A percentile compares a stretch with the other conserved stretches of the same genome.
These are phyloP conservation scores for Erythrobasidium yunnanense DNA, from an alignment of 768 basidiomycete genomes.

Conservation along the genomic window DNA sequence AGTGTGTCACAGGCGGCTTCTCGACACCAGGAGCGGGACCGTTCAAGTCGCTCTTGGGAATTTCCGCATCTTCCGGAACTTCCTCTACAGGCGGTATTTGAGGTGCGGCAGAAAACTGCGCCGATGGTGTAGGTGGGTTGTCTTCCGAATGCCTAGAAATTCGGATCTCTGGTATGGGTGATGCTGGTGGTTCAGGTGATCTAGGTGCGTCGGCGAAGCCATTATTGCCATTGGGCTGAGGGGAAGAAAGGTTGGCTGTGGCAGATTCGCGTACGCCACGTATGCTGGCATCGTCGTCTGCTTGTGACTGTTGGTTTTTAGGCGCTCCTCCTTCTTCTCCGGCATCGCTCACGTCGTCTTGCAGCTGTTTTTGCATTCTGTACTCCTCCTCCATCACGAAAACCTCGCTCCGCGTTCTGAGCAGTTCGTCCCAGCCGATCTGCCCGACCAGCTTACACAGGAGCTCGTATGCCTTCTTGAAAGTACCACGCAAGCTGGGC, in stretches of 20 bases:
- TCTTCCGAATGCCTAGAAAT: slow-evolving; percentile 28
- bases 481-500: slow-evolving; percentile 86
- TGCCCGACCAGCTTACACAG: slow-evolving; percentile 81
- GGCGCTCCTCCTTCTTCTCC: slow-evolving; percentile 39
- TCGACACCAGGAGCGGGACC: slow-evolving; percentile 4
- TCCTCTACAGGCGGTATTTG: slow-evolving; percentile 28
- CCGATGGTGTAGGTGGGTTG: slow-evolving; percentile 10
- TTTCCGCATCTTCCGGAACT: slow-evolving; percentile 24
- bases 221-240: not conserved
- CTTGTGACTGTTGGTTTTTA: slow-evolving; percentile 29
- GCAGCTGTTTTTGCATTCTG: slow-evolving; percentile 68
- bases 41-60: slow-evolving; percentile 12
- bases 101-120: too few relatives aligned
- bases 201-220: not conserved
- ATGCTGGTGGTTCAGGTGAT: slow-evolving; percentile 21
- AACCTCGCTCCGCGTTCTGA: slow-evolving; percentile 83
- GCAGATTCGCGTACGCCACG: slow-evolving; percentile 38
- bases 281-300: slow-evolving; percentile 37
- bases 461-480: slow-evolving; percentile 84
- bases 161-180: slow-evolving; percentile 20
- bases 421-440: slow-evolving; percentile 96
- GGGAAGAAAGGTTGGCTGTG: not conserved
- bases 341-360: slow-evolving; percentile 37
- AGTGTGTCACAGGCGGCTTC: not conserved
- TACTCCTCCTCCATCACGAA: slow-evolving; percentile 99